Conservation (phyloP, 495 filamentous ascomycete species). For the Penicillium desertorum region DNA sequence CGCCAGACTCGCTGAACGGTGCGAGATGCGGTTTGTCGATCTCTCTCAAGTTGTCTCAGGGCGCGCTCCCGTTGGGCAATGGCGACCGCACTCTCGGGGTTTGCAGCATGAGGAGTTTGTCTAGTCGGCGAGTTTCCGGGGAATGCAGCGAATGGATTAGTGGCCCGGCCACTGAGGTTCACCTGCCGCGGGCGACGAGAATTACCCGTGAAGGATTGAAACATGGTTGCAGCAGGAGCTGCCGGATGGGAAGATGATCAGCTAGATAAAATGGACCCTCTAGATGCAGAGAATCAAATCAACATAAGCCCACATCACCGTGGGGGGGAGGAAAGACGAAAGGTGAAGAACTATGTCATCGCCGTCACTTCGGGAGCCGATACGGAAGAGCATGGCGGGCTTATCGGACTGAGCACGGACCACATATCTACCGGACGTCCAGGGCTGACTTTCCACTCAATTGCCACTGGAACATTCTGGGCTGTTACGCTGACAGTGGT, state of each 20-base stretch:
- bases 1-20: conserved; percentile 82
- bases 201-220: conserved; percentile 83
- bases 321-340: conserved; percentile 8
- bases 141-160: conserved; percentile 68
- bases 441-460: background rate
- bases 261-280: conserved; percentile 13
- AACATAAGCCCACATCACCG: conserved; percentile 19
- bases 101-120: conserved; percentile 47
- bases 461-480: conserved; percentile 15
- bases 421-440: conserved; percentile 6
- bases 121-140: conserved; percentile 33
- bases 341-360: conserved; percentile 36
- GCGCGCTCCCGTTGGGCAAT: conserved; percentile 82
- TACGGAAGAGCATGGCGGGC: conserved; percentile 21
- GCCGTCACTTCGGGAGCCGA: conserved; percentile 18
- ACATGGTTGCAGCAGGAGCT: conserved; percentile 58
- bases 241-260: conserved; percentile 1
- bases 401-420: conserved; percentile 28
- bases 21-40: conserved; percentile 70
- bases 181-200: conserved; percentile 85
- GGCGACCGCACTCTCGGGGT: conserved; percentile 73
- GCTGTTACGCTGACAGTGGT: background rate
- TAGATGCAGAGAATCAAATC: conserved; percentile 19
- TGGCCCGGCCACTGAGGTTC: conserved; percentile 84
- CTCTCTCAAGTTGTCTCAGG: conserved; percentile 77